Percentiles rank a stretch among this genome's conserved stretches.
These are phyloP conservation scores for Boletus semigastroideus DNA, from an alignment of 1,284 basidiomycete species.

Conservation along the genomic window DNA sequence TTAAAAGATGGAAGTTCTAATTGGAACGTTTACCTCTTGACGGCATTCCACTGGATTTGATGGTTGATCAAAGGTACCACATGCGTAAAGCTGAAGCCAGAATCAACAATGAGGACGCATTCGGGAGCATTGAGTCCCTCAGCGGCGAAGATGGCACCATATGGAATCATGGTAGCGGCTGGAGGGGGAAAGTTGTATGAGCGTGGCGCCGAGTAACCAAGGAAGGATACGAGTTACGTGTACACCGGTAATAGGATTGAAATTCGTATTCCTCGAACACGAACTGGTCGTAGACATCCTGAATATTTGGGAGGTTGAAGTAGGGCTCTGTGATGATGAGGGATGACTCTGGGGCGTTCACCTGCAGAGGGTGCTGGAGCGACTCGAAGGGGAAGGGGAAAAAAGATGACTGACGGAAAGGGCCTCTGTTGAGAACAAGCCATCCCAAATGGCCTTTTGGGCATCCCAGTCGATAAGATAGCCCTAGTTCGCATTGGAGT, in stretches of 20 bases:
- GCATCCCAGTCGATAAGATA: constrained; percentile 91
- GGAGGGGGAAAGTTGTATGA: constrained; percentile 20
- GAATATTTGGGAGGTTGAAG: constrained; percentile 88
- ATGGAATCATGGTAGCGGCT: constrained; percentile 80
- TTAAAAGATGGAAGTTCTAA: constrained; percentile 17
- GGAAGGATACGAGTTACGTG: constrained; percentile 56
- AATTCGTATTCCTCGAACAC: constrained; percentile 97
- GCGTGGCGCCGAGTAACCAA: constrained; percentile 18
- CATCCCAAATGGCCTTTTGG: constrained; percentile 89
- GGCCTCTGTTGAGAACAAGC: constrained; percentile 69
- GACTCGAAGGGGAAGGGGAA: not conserved
- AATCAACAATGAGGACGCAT: constrained; percentile 82
- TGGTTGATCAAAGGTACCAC: constrained; percentile 82
- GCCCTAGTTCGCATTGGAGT: constrained; percentile 53
- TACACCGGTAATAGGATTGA: constrained; percentile 74
- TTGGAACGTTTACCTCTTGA: constrained; percentile 62
- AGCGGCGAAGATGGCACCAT: constrained; percentile 60
- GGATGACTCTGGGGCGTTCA: constrained; percentile 69
- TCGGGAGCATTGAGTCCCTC: constrained; percentile 58
- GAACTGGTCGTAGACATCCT: constrained; percentile 91
- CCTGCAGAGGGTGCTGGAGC: constrained; percentile 41
- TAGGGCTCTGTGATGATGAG: constrained; percentile 91
- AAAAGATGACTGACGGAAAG: constrained; percentile 57
- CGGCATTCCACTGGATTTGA: constrained; percentile 73
- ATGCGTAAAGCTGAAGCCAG: constrained; percentile 92